Base-by-base conservation (phyloP, 179 eudicot genomes). In the Beta macrorhiza region DNA sequence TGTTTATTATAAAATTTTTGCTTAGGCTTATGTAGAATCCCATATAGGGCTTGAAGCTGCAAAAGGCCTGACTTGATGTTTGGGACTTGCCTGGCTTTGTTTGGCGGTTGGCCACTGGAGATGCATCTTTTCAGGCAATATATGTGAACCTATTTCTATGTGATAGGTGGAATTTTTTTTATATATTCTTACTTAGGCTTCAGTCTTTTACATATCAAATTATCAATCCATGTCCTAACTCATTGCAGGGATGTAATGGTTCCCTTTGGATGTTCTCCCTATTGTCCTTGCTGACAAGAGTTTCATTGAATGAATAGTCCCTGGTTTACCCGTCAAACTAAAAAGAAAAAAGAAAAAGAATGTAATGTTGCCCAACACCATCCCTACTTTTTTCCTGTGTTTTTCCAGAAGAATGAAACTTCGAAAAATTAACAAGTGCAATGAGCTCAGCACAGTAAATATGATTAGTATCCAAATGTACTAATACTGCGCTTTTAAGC, bases 51-150 rank as follows among this genome's bases (percentile, higher is more conserved):
- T 37, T 56, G 25, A 51, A 52, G 4, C 55, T 32, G 42, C 4
- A 68, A n/a, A n/a, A 42, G 22, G 20, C 64, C 55, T 17, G 17
- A 19, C 44, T 32, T 72, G 62, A 22, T 72, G 65, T 22, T 57
- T 15, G 14, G 19, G 59, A 58, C 14, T 62, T 49, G n/a, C 19
- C n/a, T 29, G 17, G 59, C 49, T 14, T 55, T 75, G 17, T 67
- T n/a, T 67, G 79, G 37, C 25, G 17, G 56, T n/a, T 67, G 79
- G 37, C 25, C 63, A 76, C 29, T 44, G 79, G 67, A 67, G 65
- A 55, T 71, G 52, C 19, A 65, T 37, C 67, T 12, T 29, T 67
- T 55, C 19, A 29, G 76, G 58, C 20, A 44, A 69, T 8, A 56
- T 29, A 14, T 19, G n/a, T n/a, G 22, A 29, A n/a, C 44, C 53